Percentiles rank a stretch among this genome's conserved stretches.
phyloP scores from a whole-genome alignment of 352 stramenopile genomes.

The Thraustochytrium striatum region DNA sequence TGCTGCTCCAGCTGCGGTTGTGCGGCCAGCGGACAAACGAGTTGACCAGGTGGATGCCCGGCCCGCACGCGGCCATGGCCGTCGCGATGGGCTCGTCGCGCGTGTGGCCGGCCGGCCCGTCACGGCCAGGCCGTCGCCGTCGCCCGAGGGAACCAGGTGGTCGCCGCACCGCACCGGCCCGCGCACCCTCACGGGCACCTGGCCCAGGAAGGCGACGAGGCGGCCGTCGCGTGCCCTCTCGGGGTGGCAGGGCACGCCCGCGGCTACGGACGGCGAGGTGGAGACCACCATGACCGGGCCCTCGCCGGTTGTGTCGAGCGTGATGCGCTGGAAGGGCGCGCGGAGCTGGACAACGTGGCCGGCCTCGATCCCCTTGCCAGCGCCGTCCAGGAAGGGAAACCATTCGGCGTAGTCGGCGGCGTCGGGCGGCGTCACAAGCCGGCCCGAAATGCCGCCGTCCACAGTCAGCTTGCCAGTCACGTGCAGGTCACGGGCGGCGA shows the following conservation, averaged over 20 bases:
- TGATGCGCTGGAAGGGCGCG: constrained; percentile 45
- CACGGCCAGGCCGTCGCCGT: constrained; percentile 41
- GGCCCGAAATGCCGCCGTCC: constrained; percentile 20
- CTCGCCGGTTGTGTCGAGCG: constrained; percentile 48
- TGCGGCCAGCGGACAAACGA: constrained; percentile 43
- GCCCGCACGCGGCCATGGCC: constrained; percentile 15
- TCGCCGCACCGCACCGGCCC: constrained; percentile 23
- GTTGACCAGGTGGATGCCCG: constrained; percentile 19
- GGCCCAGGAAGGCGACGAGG: constrained; percentile 47
- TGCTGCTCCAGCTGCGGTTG: constrained; percentile 6
- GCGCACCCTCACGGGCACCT: constrained; percentile 40
- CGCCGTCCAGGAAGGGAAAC: constrained; percentile 27
- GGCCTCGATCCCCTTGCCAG: constrained; percentile 32
- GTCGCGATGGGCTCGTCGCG: constrained; percentile 6
- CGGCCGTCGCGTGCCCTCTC: constrained; percentile 5
- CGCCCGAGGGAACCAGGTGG: constrained; percentile 42
- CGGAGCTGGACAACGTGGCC: constrained; percentile 49
- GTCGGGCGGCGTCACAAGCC: constrained; percentile 38
- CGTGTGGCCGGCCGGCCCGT: neutral
- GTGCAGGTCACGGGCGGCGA: constrained; percentile 4
- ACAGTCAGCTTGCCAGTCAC: constrained; percentile 23
- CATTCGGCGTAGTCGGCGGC: constrained; percentile 50
- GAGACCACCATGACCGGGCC: constrained; percentile 47
- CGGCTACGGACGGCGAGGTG: constrained; percentile 48
- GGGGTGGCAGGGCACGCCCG: constrained; percentile 22